Percentiles rank a stretch among this genome's conserved stretches.
Evolutionary conservation across 2,329 filamentous ascomycete species (phyloP).

Genomic region (Verticillium albo-atrum): DNA sequence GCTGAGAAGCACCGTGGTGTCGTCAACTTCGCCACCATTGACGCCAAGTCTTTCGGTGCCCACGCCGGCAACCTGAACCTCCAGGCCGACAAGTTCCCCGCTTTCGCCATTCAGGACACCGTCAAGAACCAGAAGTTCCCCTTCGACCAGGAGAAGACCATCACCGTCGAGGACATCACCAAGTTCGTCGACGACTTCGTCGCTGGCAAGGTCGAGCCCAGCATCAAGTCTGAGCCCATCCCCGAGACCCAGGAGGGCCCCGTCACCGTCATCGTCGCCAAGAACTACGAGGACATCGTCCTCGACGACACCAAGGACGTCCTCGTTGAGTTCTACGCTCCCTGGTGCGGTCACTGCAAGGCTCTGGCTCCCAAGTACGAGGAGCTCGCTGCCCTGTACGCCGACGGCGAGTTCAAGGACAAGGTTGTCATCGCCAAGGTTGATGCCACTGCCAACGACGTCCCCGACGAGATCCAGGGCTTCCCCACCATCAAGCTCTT

Average conservation of each 20-base stretch:
- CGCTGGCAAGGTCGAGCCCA: slow-evolving; percentile 84
- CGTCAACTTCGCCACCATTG: slow-evolving; percentile 97
- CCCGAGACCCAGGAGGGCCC: slow-evolving; percentile 90
- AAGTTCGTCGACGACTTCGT: slow-evolving; percentile 83
- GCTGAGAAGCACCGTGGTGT: slow-evolving; percentile 89
- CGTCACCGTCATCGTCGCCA: slow-evolving; percentile 84
- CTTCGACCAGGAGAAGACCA: slow-evolving; percentile 77
- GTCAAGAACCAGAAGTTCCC: slow-evolving; percentile 97
- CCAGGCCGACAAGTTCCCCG: slow-evolving; percentile 89
- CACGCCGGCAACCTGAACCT: slow-evolving; percentile 97
- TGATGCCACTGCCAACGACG: slow-evolving; percentile 92
- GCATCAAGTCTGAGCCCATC: slow-evolving; percentile 97
- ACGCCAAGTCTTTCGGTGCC: slow-evolving; percentile 88
- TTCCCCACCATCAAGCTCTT: slow-evolving; percentile 99
- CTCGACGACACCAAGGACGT: slow-evolving; percentile 95
- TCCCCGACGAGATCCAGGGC: slow-evolving; percentile 92
- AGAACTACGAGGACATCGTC: slow-evolving; percentile 89
- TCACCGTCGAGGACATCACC: slow-evolving; percentile 67
- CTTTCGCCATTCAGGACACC: slow-evolving; percentile 95
- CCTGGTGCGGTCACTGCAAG: slow-evolving; percentile 99
- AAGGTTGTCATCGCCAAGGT: slow-evolving; percentile 95
- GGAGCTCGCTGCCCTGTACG: slow-evolving; percentile 75
- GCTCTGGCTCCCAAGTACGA: slow-evolving; percentile 95
- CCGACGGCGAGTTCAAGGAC: slow-evolving; percentile 72
- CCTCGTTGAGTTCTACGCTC: slow-evolving; percentile 96